Conservation (phyloP, 2,329 filamentous ascomycete genomes). For the Coniochaeta ligniaria region DNA sequence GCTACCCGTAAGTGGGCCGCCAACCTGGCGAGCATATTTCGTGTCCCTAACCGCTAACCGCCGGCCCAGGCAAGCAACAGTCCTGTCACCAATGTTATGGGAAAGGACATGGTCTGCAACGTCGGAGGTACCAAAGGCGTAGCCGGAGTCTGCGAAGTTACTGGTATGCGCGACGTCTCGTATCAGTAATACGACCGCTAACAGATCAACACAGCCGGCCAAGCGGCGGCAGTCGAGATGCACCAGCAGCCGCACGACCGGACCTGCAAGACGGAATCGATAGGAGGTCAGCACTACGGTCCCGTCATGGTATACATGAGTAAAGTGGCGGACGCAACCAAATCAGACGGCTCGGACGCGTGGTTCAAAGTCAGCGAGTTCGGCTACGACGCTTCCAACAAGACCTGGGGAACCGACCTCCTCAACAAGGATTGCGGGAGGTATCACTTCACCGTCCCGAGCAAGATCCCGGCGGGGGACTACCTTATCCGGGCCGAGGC, state of each 20-base stretch:
- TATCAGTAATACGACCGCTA: conserved; percentile 5
- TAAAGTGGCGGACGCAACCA: conserved; percentile 34
- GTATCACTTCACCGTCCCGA: conserved; percentile 28
- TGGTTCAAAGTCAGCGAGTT: conserved; percentile 43
- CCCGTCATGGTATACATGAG: conserved; percentile 37
- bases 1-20: neutral
- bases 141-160: conserved; percentile 18
- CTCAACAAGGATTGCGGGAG: conserved; percentile 22
- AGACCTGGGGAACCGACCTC: conserved; percentile 32
- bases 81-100: conserved; percentile 34
- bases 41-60: neutral
- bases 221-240: conserved; percentile 37
- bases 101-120: conserved; percentile 34
- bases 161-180: conserved; percentile 5
- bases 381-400: conserved; percentile 33
- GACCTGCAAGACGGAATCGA: conserved; percentile 33
- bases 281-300: conserved; percentile 40
- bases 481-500: conserved; percentile 37
- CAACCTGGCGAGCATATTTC: neutral
- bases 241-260: conserved; percentile 31
- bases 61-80: conserved; percentile 28
- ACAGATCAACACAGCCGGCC: conserved; percentile 28
- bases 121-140: conserved; percentile 25
- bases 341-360: conserved; percentile 24
- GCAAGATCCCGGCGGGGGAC: conserved; percentile 30